Evolutionary conservation across 2,329 filamentous ascomycete genomes (phyloP).

Genomic region (Botrytis hyacinthi): DNA sequence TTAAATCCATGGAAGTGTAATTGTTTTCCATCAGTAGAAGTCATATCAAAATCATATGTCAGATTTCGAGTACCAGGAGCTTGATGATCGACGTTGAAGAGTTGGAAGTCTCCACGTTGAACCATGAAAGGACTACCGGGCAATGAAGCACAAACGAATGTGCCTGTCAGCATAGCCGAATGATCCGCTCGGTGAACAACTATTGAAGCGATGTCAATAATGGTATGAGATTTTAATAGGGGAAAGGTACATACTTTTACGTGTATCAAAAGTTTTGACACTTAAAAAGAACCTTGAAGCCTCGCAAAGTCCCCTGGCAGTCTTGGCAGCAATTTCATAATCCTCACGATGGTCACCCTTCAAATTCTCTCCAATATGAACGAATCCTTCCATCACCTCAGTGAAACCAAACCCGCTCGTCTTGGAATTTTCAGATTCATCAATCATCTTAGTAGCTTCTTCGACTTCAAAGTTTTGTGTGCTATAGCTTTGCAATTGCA

Average conservation of each 20-base stretch:
- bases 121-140: constrained; percentile 60
- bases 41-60: constrained; percentile 61
- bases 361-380: constrained; percentile 48
- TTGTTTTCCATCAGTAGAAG: constrained; percentile 49
- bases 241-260: constrained; percentile 39
- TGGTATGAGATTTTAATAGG: neutral
- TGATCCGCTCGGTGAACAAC: constrained; percentile 50
- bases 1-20: constrained; percentile 63
- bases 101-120: constrained; percentile 54
- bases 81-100: constrained; percentile 54
- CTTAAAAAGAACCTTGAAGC: constrained; percentile 58
- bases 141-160: constrained; percentile 55
- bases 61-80: constrained; percentile 58
- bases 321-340: constrained; percentile 53
- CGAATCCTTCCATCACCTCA: constrained; percentile 62
- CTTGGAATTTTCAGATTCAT: constrained; percentile 34
- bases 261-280: constrained; percentile 54
- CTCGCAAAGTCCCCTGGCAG: constrained; percentile 53
- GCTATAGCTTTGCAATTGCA: constrained; percentile 20
- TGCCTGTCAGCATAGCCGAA: constrained; percentile 55
- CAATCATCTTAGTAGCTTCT: constrained; percentile 44
- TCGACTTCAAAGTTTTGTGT: constrained; percentile 40
- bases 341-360: constrained; percentile 48
- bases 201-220: constrained; percentile 12
- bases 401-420: constrained; percentile 57